A percentile compares a stretch with the other conserved stretches of the same genome.
phyloP scores from a whole-genome alignment of 1,139 yeast genomes.

The Saccharomycopsis hybrid region DNA sequence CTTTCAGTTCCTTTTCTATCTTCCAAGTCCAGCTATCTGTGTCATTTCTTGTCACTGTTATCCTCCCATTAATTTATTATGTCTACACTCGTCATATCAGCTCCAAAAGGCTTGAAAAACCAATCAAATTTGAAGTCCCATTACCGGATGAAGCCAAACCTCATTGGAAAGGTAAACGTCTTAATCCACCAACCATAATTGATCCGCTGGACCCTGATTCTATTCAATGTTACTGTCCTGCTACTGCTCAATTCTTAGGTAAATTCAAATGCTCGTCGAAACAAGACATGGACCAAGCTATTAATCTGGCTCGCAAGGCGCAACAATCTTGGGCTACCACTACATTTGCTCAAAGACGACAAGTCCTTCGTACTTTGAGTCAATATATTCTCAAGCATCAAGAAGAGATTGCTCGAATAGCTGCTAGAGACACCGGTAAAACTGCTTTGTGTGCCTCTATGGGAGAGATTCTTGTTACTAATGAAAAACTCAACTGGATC shows the following conservation, averaged over 20 bases:
- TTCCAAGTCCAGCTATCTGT: conserved; percentile 26
- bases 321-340: conserved; percentile 50
- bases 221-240: conserved; percentile 89
- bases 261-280: conserved; percentile 54
- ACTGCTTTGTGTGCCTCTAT: conserved; percentile 92
- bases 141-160: conserved; percentile 82
- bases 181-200: conserved; percentile 43
- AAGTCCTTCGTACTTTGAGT: conserved; percentile 63
- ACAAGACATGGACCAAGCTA: conserved; percentile 62
- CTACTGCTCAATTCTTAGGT: conserved; percentile 87
- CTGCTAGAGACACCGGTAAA: conserved; percentile 94
- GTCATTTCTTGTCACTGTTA: conserved; percentile 26
- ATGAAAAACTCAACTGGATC: conserved; percentile 89
- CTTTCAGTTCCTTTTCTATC: too few species aligned
- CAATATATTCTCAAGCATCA: conserved; percentile 75
- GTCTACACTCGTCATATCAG: conserved; percentile 26
- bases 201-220: conserved; percentile 51
- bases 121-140: conserved; percentile 46
- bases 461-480: conserved; percentile 92
- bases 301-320: conserved; percentile 52
- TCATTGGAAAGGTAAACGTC: conserved; percentile 86
- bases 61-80: conserved; percentile 24
- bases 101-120: conserved; percentile 28
- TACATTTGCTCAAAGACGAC: conserved; percentile 57
- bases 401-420: conserved; percentile 79